Conservation (phyloP, 352 stramenopile genomes). For the Globisporangium paddicum region DNA sequence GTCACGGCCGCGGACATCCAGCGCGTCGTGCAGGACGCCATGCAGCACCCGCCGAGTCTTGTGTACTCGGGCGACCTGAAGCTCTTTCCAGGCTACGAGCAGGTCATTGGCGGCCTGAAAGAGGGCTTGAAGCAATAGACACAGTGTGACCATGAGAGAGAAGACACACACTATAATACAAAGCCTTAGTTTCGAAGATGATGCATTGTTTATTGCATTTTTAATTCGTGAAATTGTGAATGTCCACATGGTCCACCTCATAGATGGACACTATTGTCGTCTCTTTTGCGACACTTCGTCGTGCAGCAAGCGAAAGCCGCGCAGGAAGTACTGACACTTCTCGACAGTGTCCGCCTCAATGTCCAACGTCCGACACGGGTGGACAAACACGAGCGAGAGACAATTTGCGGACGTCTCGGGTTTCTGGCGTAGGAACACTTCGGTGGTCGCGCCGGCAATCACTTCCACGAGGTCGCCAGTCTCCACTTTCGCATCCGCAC, state of each 20-base stretch:
- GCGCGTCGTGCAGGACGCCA: constrained; percentile 67
- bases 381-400: constrained; percentile 67
- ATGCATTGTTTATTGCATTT: neutral
- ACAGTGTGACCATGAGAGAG: neutral
- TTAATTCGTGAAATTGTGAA: neutral
- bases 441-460: constrained; percentile 36
- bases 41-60: constrained; percentile 75
- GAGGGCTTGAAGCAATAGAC: constrained; percentile 42
- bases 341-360: constrained; percentile 52
- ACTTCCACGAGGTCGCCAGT: constrained; percentile 50
- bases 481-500: constrained; percentile 41
- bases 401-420: constrained; percentile 31
- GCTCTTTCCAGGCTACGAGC: constrained; percentile 79
- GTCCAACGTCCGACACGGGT: constrained; percentile 67
- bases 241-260: neutral
- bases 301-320: constrained; percentile 54
- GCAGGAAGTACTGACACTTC: constrained; percentile 37
- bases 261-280: constrained; percentile 2
- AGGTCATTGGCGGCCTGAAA: constrained; percentile 68
- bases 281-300: constrained; percentile 38
- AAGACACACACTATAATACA: constrained; percentile 6
- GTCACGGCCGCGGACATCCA: constrained; percentile 86
- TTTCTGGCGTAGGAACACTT: constrained; percentile 37
- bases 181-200: neutral
- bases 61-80: constrained; percentile 81